Evolutionary conservation across 169 alveolate species (phyloP).

Genomic region (Fabrea salina): DNA sequence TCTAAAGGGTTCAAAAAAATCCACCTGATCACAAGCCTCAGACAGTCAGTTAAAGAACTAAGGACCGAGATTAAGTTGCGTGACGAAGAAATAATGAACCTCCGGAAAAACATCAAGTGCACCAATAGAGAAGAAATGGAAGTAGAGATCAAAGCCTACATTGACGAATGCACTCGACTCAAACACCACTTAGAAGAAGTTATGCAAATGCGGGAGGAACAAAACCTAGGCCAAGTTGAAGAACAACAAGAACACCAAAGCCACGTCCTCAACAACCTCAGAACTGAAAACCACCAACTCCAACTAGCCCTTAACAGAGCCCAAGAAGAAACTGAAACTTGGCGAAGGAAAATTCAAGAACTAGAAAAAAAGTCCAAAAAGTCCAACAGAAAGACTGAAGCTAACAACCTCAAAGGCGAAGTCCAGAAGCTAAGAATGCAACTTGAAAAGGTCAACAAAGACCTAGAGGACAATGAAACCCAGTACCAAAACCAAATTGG

Average conservation of each 20-base stretch:
- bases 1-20: not conserved
- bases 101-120: not conserved
- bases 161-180: conserved; percentile 27
- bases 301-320: not conserved
- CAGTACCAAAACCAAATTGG: not conserved
- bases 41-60: not conserved
- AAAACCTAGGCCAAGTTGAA: too few species aligned
- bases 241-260: too few species aligned
- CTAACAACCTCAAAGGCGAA: not conserved
- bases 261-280: conserved; percentile 6
- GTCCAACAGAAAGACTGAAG: not conserved
- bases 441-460: not conserved
- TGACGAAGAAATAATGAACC: not conserved
- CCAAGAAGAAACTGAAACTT: conserved; percentile 1
- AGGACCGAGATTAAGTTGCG: not conserved
- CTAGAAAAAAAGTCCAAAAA: not conserved
- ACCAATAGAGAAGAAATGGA: not conserved
- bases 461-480: not conserved
- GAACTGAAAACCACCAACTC: not conserved
- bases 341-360: not conserved
- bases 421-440: not conserved
- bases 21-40: not conserved
- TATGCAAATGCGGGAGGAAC: not conserved
- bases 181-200: conserved; percentile 27
- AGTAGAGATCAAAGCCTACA: conserved; percentile 25